These are phyloP conservation scores for Macrocybe gigantea DNA, from an alignment of 768 basidiomycete genomes.

Conservation along the genomic window DNA sequence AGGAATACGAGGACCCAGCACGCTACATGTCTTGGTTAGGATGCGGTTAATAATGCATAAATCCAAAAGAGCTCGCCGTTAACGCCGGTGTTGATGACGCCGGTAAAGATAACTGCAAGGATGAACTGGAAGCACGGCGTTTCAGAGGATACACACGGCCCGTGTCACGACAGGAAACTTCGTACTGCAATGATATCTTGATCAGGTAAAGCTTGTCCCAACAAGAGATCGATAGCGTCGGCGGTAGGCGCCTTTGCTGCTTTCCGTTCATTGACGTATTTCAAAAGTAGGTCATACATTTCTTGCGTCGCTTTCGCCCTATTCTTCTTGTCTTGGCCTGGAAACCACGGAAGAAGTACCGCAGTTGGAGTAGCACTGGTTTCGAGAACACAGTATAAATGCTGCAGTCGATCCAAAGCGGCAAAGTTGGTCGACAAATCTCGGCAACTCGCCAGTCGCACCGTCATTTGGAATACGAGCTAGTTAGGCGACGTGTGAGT, in stretches of 20 bases:
- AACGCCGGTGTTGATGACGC: conserved; percentile 28
- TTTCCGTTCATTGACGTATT: conserved; percentile 21
- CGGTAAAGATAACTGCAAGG: conserved; percentile 30
- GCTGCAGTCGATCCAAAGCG: conserved; percentile 14
- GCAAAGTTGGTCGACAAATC: conserved; percentile 24
- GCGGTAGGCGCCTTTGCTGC: conserved; percentile 15
- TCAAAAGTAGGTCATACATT: conserved; percentile 18
- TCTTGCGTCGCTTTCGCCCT: conserved; percentile 24
- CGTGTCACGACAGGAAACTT: not conserved
- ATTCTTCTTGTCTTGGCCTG: conserved; percentile 20
- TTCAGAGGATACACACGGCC: not conserved
- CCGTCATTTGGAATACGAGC: conserved; percentile 31
- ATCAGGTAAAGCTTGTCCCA: conserved; percentile 21
- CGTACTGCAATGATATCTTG: conserved; percentile 20
- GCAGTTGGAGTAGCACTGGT: conserved; percentile 23
- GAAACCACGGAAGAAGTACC: conserved; percentile 33
- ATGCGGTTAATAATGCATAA: not conserved
- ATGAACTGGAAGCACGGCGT: conserved; percentile 17
- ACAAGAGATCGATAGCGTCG: conserved; percentile 30
- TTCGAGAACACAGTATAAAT: conserved; percentile 25
- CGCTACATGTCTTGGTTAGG: conserved; percentile 14
- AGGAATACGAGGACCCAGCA: conserved; percentile 32
- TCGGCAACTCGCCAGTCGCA: conserved; percentile 26
- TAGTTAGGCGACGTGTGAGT: conserved; percentile 3
- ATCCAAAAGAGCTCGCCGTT: conserved; percentile 16